A percentile compares a stretch with the other conserved stretches of the same genome.
These are phyloP conservation scores for Mariannaea sp. DNA, from an alignment of 2,329 filamentous ascomycete genomes.

Conservation along the genomic window DNA sequence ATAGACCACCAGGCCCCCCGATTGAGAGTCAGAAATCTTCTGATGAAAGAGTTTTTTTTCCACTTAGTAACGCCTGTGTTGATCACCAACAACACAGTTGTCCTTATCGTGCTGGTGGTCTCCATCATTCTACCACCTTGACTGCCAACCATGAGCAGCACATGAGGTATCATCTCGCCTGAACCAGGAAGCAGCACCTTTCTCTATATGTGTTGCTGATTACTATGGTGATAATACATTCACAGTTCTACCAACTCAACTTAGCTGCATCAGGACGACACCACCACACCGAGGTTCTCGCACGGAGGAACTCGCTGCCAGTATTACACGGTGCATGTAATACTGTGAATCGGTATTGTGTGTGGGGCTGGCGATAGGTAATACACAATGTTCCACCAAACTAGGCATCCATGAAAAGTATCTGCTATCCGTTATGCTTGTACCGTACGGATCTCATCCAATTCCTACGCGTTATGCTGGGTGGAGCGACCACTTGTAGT, in stretches of 20 bases:
- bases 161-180: not conserved
- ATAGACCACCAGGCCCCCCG: not conserved
- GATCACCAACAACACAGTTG: too few relatives aligned
- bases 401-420: conserved; percentile 1
- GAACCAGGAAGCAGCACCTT: not conserved
- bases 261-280: too few relatives aligned
- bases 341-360: conserved; percentile 11
- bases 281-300: too few relatives aligned
- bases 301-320: conserved; percentile 19
- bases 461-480: conserved; percentile 40
- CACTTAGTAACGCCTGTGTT: too few relatives aligned
- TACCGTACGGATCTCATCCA: conserved; percentile 28
- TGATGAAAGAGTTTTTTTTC: too few relatives aligned
- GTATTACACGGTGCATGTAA: conserved; percentile 22
- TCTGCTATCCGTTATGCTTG: conserved; percentile 39
- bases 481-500: conserved; percentile 23
- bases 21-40: not conserved
- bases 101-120: too few relatives aligned
- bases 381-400: conserved; percentile 1
- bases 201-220: not conserved
- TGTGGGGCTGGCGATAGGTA: conserved; percentile 14
- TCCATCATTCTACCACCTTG: too few relatives aligned
- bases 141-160: too few relatives aligned
- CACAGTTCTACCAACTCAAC: too few relatives aligned
- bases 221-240: too few relatives aligned